Conservation (phyloP, 345 rosid species). For the Citrus australasica region DNA sequence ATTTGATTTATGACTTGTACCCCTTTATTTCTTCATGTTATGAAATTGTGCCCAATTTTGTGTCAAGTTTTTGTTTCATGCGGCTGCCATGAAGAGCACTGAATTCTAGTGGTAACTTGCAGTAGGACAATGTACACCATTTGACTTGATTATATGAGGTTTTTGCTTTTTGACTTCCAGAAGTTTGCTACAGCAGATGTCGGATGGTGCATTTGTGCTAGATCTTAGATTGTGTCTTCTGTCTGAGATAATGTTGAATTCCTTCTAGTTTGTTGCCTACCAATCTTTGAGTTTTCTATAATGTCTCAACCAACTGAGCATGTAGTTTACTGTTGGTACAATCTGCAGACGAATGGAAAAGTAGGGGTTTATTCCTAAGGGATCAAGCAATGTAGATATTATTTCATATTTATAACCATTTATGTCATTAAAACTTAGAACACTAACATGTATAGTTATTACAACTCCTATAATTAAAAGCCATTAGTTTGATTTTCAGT, state of each 20-base stretch:
- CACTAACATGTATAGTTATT: neutral
- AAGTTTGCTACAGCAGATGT: neutral
- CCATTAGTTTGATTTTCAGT: neutral
- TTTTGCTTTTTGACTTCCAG: neutral
- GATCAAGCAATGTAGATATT: neutral
- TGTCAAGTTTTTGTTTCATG: neutral
- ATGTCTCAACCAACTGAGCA: neutral
- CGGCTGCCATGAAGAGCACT: neutral
- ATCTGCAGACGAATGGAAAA: neutral
- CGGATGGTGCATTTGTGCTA: neutral
- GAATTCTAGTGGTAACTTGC: neutral
- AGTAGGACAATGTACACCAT: neutral
- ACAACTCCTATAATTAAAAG: neutral
- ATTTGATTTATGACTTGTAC: neutral
- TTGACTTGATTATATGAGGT: neutral
- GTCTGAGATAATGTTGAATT: neutral
- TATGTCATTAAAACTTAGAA: neutral
- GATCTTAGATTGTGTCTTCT: neutral
- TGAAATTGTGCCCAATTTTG: neutral
- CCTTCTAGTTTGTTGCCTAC: neutral
- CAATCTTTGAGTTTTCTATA: neutral
- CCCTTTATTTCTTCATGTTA: neutral
- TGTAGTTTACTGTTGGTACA: neutral
- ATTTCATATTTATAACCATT: neutral
- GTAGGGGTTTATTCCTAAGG: neutral